Base-by-base conservation (phyloP, 352 stramenopile genomes). In the Saprolegnia diclina region DNA sequence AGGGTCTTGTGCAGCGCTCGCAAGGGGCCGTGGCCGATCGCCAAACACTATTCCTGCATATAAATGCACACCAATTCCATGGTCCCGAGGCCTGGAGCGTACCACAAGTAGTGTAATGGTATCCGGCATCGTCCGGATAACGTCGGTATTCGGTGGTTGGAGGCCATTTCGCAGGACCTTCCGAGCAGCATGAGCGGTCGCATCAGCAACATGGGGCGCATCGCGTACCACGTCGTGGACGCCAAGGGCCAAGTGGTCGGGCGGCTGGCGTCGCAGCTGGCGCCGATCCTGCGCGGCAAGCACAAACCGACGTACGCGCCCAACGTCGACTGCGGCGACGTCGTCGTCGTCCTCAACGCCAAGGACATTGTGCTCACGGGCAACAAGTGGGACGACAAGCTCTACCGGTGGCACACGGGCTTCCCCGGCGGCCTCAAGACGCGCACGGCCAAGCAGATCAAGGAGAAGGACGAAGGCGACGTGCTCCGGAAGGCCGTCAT, bases 281-380 rank as follows among this genome's bases (percentile, higher is more conserved):
- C 95, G 45, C 92, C 90, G 16, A 97, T 99, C 72, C 81, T 99
- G 22, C 92, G 88, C 63, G 97, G 97, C 59, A 99, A 99, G 79
- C 96, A 99, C 85, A 99, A 99, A 78, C 97, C 97, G 9, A 99
- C 94, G 61, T 99, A 97, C 81, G 85, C 88, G 55, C 97, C 97
- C 13, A 97, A 99, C 77, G 82, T 93, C n/a, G 96, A 99, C 82
- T 98, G 94, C 79, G 97, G 97, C 56, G 97, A 99, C 85, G 95
- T 95, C 74, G 92, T 99, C 11, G 96, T 99, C 32, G 92, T 98
- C 50, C 88, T 98, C 64, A 98, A 98, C 82, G 95, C 95, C 54
- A 90, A 97, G 74, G 77, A 98, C 78, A 90, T 98, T 57, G 85
- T 97, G 68, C 92, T 98, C 74, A 97, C 94, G 67, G 95, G 95